Evolutionary conservation across 192 early-diverging fungal species (phyloP).

Genomic region (Coemansia brasiliensis): DNA sequence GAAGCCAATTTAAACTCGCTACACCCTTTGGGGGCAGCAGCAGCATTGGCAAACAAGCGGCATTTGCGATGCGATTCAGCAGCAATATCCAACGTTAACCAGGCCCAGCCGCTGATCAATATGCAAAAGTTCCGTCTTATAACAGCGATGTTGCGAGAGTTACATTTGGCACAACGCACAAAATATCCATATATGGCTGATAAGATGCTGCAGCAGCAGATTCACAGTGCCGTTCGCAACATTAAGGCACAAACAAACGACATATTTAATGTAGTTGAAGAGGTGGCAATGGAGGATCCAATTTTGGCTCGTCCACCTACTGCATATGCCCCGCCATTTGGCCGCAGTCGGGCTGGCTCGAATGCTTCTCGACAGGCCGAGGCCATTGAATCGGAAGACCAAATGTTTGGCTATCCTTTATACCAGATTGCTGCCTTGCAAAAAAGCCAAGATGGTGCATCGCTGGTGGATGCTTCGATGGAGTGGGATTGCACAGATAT

Average conservation of each 20-base stretch:
- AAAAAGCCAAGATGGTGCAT: conserved; percentile 18
- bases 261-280: conserved; percentile 43
- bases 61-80: conserved; percentile 35
- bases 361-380: conserved; percentile 29
- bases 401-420: conserved; percentile 45
- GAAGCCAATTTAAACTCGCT: neutral
- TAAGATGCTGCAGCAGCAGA: conserved; percentile 54
- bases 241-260: conserved; percentile 54
- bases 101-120: conserved; percentile 54
- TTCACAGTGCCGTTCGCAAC: conserved; percentile 52
- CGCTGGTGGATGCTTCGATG: conserved; percentile 42
- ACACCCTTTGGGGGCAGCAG: neutral
- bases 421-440: conserved; percentile 50
- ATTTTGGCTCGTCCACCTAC: conserved; percentile 22
- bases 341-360: conserved; percentile 41
- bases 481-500: conserved; percentile 50
- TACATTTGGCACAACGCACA: conserved; percentile 52
- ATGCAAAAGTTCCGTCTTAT: conserved; percentile 58
- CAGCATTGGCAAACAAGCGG: conserved; percentile 2
- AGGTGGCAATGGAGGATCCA: conserved; percentile 30
- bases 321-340: conserved; percentile 19
- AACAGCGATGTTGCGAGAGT: conserved; percentile 56
- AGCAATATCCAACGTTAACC: conserved; percentile 40
- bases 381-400: conserved; percentile 11
- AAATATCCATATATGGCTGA: conserved; percentile 54